Percentiles rank a stretch among this genome's conserved stretches.
These are phyloP conservation scores for grape (Vitis vinifera) DNA, from an alignment of 164 flowering plant genomes.

Conservation along the genomic window ASM3070453v1 NC_081809.1:3242501-3243000, in stretches of 20 bases:
- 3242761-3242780: background rate
- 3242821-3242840: background rate
- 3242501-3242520: constrained; percentile 8
- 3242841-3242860: constrained; percentile 88
- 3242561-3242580: background rate
- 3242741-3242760: constrained; percentile 68
- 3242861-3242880: constrained; percentile 92
- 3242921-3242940: constrained; percentile 95
- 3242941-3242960: constrained; percentile 89
- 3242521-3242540: background rate
- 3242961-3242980: constrained; percentile 91
- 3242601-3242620: background rate
- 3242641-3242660: constrained; percentile 71
- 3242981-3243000: constrained; percentile 90
- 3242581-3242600: constrained; percentile 14
- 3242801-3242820: background rate
- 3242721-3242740: constrained; percentile 81
- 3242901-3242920: constrained; percentile 91
- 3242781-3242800: background rate
- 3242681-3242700: constrained; percentile 90
- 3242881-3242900: constrained; percentile 84
- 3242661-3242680: constrained; percentile 71
- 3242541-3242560: constrained; percentile 1
- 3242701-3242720: constrained; percentile 78
- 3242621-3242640: constrained; percentile 5